phyloP scores from a whole-genome alignment of 2,329 filamentous ascomycete genomes.

The Myotisia sp. region DNA sequence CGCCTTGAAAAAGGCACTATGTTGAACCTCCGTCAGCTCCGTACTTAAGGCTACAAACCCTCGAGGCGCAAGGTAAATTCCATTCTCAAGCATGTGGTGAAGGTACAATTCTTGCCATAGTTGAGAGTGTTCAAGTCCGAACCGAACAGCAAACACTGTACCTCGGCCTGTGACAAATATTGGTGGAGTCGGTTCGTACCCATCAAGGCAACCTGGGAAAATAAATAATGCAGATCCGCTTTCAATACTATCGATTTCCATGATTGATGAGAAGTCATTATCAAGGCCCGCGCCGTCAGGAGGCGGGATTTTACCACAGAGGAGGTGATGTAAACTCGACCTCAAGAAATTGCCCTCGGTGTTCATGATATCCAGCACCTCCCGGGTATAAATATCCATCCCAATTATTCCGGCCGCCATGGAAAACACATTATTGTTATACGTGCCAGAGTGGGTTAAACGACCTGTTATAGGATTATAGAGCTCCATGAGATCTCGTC shows the following conservation, averaged over 20 bases:
- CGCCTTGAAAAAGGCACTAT: no score
- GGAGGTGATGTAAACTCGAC: slow-evolving; percentile 10
- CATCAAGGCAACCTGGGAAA: no score
- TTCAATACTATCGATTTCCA: slow-evolving; percentile 6
- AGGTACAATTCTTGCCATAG: slow-evolving; percentile 17
- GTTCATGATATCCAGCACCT: slow-evolving; percentile 16
- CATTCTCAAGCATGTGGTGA: slow-evolving; percentile 18
- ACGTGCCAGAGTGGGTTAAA: slow-evolving; percentile 47
- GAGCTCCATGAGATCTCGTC: slow-evolving; percentile 42
- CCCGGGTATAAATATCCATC: slow-evolving; percentile 13
- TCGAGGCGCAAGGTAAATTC: slow-evolving; percentile 19
- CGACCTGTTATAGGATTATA: slow-evolving; percentile 38
- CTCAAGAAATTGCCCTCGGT: slow-evolving; percentile 17
- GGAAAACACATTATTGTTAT: slow-evolving; percentile 52
- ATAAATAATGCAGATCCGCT: slow-evolving; percentile 3
- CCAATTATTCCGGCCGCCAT: slow-evolving; percentile 42
- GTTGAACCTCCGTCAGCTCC: slow-evolving; percentile 13
- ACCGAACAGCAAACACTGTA: slow-evolving; percentile 20
- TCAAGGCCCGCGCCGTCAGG: slow-evolving; percentile 1
- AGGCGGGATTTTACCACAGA: slow-evolving; percentile 7
- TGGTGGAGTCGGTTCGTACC: slow-evolving; percentile 3
- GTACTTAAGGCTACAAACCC: slow-evolving; percentile 22
- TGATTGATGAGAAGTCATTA: no score
- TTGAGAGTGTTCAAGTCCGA: slow-evolving; percentile 12
- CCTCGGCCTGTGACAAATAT: slow-evolving; percentile 21